These are phyloP conservation scores for Solanum rostratum DNA, from an alignment of 257 asterid genomes.

Conservation along the genomic window DNA sequence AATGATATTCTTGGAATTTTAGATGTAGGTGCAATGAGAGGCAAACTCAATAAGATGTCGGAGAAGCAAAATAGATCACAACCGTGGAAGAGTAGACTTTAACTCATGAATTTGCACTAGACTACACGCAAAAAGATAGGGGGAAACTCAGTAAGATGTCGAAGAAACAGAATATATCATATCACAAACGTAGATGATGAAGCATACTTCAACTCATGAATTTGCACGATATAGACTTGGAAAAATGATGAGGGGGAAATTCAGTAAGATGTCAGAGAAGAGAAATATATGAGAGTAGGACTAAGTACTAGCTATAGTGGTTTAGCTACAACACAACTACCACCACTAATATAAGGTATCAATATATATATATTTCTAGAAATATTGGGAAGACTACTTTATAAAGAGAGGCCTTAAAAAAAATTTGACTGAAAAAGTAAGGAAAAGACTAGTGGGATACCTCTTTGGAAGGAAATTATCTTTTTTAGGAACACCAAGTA, in stretches of 20 bases:
- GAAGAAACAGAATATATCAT: no score
- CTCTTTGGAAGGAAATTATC: neutral
- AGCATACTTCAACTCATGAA: no score
- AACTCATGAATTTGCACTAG: neutral
- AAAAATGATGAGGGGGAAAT: neutral
- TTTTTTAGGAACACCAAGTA: neutral
- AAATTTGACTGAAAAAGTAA: neutral
- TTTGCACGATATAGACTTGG: neutral
- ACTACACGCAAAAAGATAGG: neutral
- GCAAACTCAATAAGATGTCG: neutral
- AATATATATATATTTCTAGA: neutral
- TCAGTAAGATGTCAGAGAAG: neutral
- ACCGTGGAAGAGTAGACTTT: no score
- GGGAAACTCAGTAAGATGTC: neutral
- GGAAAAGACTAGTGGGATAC: neutral
- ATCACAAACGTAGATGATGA: no score
- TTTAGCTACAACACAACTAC: neutral
- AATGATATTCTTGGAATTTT: neutral
- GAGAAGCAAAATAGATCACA: neutral
- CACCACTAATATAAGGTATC: neutral
- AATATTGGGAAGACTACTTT: conserved; percentile 1
- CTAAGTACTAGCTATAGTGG: neutral
- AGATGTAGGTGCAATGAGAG: neutral
- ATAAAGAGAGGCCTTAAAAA: neutral
- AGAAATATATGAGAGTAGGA: neutral